Evolutionary conservation across 495 filamentous ascomycete species (phyloP).

Genomic region (Lasiosphaeriaceae sp.): DNA sequence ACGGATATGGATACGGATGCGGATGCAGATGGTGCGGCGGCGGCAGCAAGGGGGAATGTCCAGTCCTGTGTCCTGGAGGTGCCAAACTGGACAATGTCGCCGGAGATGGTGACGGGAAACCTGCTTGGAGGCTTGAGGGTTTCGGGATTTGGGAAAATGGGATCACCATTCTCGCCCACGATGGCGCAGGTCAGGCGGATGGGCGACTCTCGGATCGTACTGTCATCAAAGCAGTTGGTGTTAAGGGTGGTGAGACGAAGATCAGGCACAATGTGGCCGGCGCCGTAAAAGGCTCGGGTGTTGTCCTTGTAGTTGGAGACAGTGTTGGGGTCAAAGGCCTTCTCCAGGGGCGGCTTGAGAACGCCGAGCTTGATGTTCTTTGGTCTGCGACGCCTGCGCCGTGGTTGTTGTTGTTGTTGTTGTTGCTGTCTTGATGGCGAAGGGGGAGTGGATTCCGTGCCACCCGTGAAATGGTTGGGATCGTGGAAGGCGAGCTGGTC

Average conservation of each 20-base stretch:
- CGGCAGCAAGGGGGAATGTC: constrained; percentile 4
- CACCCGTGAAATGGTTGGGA: neutral
- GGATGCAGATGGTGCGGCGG: neutral
- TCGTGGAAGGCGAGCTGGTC: constrained; percentile 4
- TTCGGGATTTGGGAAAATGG: constrained; percentile 1
- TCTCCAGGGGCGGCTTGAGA: constrained; percentile 9
- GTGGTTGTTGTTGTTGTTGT: neutral
- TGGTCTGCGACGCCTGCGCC: neutral
- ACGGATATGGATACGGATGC: no score
- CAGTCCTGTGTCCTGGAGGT: constrained; percentile 6
- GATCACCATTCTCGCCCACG: neutral
- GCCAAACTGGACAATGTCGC: neutral
- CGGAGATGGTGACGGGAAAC: neutral
- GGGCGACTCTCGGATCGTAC: constrained; percentile 7
- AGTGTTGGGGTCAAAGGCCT: constrained; percentile 14
- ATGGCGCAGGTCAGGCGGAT: constrained; percentile 2
- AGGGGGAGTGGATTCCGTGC: neutral
- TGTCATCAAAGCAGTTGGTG: constrained; percentile 1
- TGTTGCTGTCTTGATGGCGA: neutral
- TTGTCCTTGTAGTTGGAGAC: constrained; percentile 12
- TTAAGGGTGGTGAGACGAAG: neutral
- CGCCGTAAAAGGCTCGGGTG: constrained; percentile 8
- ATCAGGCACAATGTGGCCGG: neutral
- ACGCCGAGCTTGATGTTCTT: constrained; percentile 6
- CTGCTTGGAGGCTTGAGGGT: constrained; percentile 3